Base-by-base conservation (phyloP, 805 yeast species). In the Sporopachydermia quercuum region DNA sequence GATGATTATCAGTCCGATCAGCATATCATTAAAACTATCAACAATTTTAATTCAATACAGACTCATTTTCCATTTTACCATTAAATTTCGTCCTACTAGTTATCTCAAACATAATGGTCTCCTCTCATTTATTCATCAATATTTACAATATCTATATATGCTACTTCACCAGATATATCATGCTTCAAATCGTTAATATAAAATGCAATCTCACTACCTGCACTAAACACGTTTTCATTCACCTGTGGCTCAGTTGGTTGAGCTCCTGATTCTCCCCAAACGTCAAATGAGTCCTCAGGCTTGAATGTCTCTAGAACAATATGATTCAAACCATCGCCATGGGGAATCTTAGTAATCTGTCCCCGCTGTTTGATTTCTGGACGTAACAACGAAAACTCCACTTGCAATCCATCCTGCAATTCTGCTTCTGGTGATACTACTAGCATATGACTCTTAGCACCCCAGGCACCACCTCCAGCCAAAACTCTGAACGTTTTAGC, bases 401-500 rank as follows among this genome's bases (percentile, higher is more conserved):
- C 47, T 14, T 49, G 46, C 41, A 60, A 65, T 15, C 68, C 68
- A 15, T 49, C 52, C 4, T 34, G 36, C 4, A 59, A 40, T 39
- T 53, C 49, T 4, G 69, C 68, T 16, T 58, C 60, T 3, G 68
- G 63, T 1, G 67, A 60, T 5, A 65, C 44, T 1, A 61, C 70
- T 16, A 65, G 51, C 15, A 62, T 58, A 40, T 58, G 58, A 4
- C 69, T 68, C 46, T 65, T 65, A 37, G 64, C 59, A 3, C 70
- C 70, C 70, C 70, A 65, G 4, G 66, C 67, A 3, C 70, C 70
- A 3, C 70, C 70, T 4, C 70, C 70, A 4, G 69, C 70, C 27
- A 62, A 58, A 15, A 65, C 65, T 46, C 63, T 58, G 48, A 52
- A 61, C 39, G 54, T 48, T 39, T 44, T 42, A 5, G 45, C 44